Evolutionary conservation across 1,284 basidiomycete genomes (phyloP).

Genomic region (Sanghuangporus sanghuang): DNA sequence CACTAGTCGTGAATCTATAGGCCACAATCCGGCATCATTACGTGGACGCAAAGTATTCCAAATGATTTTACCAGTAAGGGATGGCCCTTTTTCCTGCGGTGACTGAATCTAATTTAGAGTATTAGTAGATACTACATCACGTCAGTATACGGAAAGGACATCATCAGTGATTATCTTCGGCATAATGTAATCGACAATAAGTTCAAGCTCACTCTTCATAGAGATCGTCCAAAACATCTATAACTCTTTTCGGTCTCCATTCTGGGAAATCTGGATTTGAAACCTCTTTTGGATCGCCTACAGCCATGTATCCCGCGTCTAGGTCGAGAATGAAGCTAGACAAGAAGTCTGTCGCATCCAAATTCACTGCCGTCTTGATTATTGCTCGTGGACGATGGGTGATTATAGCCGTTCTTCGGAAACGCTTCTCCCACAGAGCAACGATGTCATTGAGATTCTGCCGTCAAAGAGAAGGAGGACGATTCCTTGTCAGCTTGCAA

Average conservation of each 20-base stretch:
- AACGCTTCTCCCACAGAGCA: background rate
- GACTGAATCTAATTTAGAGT: too few relatives aligned
- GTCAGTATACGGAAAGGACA: too few relatives aligned
- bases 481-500: background rate
- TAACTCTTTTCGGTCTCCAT: constrained; percentile 11
- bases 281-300: constrained; percentile 5
- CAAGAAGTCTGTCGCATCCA: constrained; percentile 10
- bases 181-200: too few relatives aligned
- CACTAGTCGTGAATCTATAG: too few relatives aligned
- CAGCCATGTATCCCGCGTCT: constrained; percentile 2
- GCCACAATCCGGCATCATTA: too few relatives aligned
- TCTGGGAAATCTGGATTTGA: constrained; percentile 1
- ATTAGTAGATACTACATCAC: too few relatives aligned
- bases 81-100: too few relatives aligned
- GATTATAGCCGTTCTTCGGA: background rate
- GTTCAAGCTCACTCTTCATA: background rate
- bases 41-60: too few relatives aligned
- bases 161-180: too few relatives aligned
- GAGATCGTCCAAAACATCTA: background rate
- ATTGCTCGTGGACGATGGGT: background rate
- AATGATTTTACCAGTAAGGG: too few relatives aligned
- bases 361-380: constrained; percentile 1
- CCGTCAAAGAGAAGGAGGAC: background rate
- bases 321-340: background rate
- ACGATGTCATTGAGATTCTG: constrained; percentile 6